A percentile compares a stretch with the other conserved stretches of the same genome.
Evolutionary conservation across 257 asterid species (phyloP).

Genomic region (Verbena officinalis): DNA sequence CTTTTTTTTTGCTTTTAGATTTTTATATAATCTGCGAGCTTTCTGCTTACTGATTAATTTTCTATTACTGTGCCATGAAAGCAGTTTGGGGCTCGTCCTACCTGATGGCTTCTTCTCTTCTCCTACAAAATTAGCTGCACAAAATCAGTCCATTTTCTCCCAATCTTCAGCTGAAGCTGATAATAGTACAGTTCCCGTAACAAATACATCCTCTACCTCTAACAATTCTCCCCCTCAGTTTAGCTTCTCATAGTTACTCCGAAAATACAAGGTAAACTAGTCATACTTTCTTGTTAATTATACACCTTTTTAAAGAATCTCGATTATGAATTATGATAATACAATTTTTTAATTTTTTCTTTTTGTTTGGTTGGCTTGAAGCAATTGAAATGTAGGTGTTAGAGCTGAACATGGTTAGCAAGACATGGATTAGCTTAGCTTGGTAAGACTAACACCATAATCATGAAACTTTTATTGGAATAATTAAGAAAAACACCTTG

Average conservation of each 20-base stretch:
- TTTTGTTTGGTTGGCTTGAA: conserved; percentile 50
- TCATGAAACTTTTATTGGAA: not conserved
- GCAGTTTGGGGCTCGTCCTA: conserved; percentile 67
- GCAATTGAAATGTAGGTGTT: conserved; percentile 57
- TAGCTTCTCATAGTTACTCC: conserved; percentile 47
- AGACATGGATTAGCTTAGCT: conserved; percentile 44
- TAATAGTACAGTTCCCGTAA: conserved; percentile 26
- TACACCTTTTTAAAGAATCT: not conserved
- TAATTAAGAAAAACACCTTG: too few species aligned
- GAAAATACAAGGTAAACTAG: conserved; percentile 54
- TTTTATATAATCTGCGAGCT: not conserved
- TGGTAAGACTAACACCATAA: conserved; percentile 54
- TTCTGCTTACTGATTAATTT: conserved; percentile 10
- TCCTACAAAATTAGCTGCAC: conserved; percentile 62
- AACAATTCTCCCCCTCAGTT: conserved; percentile 46
- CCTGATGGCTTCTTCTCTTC: conserved; percentile 73
- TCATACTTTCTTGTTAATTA: not conserved
- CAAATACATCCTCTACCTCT: conserved; percentile 31
- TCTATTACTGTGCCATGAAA: conserved; percentile 25
- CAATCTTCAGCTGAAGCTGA: conserved; percentile 32
- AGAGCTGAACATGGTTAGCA: conserved; percentile 45
- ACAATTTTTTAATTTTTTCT: conserved; percentile 26
- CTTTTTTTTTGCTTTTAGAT: not conserved
- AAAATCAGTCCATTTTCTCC: conserved; percentile 37
- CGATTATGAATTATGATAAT: not conserved